phyloP scores from a whole-genome alignment of 352 stramenopile genomes.

The Phytophthora hibernalis region DNA sequence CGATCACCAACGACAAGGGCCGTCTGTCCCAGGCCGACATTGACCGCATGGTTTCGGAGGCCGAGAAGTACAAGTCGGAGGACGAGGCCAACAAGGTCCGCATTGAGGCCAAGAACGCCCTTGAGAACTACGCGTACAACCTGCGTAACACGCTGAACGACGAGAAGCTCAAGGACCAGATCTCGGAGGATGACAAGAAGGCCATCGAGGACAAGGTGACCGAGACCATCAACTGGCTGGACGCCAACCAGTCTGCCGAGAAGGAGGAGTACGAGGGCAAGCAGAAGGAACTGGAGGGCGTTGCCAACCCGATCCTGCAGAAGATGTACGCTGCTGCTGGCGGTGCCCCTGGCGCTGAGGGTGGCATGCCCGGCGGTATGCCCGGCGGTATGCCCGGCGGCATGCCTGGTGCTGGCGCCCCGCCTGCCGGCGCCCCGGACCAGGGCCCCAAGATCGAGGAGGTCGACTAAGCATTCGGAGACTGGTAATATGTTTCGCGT shows the following conservation, averaged over 20 bases:
- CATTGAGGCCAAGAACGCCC: constrained; percentile 95
- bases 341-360: constrained; percentile 47
- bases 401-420: constrained; percentile 31
- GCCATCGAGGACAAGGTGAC: constrained; percentile 91
- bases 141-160: constrained; percentile 93
- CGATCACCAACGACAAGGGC: constrained; percentile 98
- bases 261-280: constrained; percentile 87
- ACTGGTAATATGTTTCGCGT: constrained; percentile 25
- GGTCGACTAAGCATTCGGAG: constrained; percentile 63
- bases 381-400: constrained; percentile 40
- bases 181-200: constrained; percentile 91
- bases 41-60: constrained; percentile 97
- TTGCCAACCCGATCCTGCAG: constrained; percentile 89
- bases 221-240: constrained; percentile 98
- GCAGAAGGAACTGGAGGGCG: constrained; percentile 90
- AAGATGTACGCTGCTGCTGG: constrained; percentile 80
- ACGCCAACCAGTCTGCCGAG: constrained; percentile 90
- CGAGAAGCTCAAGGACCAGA: constrained; percentile 94
- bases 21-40: constrained; percentile 98
- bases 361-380: constrained; percentile 47
- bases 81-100: constrained; percentile 96
- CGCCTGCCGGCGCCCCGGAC: constrained; percentile 46
- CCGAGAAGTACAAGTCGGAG: constrained; percentile 98
- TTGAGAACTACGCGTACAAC: constrained; percentile 97
- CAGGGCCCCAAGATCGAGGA: constrained; percentile 86